A percentile compares a stretch with the other conserved stretches of the same genome.
These are phyloP conservation scores for Leptomonas seymouri DNA, from an alignment of 208 protist genomes.

Conservation along the genomic window DNA sequence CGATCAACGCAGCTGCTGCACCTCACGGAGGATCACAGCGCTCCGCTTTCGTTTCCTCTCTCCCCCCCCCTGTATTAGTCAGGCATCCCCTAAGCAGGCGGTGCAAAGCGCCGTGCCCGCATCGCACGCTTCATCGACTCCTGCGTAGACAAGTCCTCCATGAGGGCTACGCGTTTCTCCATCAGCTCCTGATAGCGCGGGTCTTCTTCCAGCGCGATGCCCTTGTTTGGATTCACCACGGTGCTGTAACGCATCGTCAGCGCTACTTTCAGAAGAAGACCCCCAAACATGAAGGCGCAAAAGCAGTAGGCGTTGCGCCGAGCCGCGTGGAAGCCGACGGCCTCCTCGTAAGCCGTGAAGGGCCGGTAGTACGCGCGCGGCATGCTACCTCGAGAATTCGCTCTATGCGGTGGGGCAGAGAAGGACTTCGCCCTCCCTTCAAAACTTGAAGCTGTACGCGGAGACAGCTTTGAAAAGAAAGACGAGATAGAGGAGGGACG, in stretches of 20 bases:
- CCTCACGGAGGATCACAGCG: not conserved
- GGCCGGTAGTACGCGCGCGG: conserved; percentile 84
- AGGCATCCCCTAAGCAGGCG: conserved; percentile 29
- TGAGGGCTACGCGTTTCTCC: conserved; percentile 48
- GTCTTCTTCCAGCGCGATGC: conserved; percentile 40
- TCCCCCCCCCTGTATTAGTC: not conserved
- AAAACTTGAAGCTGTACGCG: too few species aligned
- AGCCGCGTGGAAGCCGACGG: conserved; percentile 67
- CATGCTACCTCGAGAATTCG: conserved; percentile 41
- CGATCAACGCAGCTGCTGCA: too few species aligned
- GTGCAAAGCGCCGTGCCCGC: conserved; percentile 21
- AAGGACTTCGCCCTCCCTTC: too few species aligned
- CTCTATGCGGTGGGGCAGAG: too few species aligned
- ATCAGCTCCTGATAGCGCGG: conserved; percentile 54
- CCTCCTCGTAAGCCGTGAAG: conserved; percentile 85
- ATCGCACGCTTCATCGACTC: conserved; percentile 46
- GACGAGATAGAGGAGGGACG: too few species aligned
- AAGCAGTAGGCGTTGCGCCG: conserved; percentile 76
- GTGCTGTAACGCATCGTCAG: conserved; percentile 59
- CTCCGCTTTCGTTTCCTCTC: not conserved
- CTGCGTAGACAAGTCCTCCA: conserved; percentile 39
- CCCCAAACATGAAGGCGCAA: conserved; percentile 65
- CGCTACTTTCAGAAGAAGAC: conserved; percentile 63
- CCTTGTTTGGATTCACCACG: conserved; percentile 20
- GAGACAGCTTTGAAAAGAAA: too few species aligned